Evolutionary conservation across 495 filamentous ascomycete species (phyloP).

Genomic region (Podospora anserina): DNA sequence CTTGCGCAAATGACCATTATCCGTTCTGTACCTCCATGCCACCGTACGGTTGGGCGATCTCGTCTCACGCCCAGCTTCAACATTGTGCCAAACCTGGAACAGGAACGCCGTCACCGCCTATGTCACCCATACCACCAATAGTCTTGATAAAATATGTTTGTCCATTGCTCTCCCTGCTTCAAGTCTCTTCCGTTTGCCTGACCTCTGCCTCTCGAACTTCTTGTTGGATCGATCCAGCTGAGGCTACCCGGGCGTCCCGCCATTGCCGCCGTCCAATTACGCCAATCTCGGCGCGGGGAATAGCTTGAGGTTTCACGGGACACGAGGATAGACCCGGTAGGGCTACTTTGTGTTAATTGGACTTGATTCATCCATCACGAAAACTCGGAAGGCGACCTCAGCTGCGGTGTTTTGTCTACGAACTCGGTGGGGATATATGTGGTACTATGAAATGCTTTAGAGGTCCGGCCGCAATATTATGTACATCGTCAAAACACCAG

Average conservation of each 20-base stretch:
- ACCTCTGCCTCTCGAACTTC: neutral
- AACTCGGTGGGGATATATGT: no score
- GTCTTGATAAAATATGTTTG: neutral
- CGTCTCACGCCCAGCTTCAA: neutral
- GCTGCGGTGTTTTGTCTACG: no score
- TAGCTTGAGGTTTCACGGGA: conserved; percentile 1
- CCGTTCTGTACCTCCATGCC: neutral
- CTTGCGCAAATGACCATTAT: no score
- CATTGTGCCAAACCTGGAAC: neutral
- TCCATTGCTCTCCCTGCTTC: neutral
- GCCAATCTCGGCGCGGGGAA: neutral
- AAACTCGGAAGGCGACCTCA: neutral
- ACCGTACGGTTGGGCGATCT: neutral
- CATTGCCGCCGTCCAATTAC: neutral
- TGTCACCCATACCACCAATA: neutral
- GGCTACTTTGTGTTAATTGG: neutral
- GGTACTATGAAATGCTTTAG: no score
- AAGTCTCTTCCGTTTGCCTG: neutral
- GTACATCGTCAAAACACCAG: neutral
- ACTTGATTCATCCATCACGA: neutral
- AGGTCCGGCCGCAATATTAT: neutral
- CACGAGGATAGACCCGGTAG: conserved; percentile 7
- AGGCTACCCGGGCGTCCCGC: conserved; percentile 9
- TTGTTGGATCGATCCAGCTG: conserved; percentile 4
- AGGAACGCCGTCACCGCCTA: neutral